Evolutionary conservation across 768 basidiomycete species (phyloP).

Genomic region (Termitomyces sp.): DNA sequence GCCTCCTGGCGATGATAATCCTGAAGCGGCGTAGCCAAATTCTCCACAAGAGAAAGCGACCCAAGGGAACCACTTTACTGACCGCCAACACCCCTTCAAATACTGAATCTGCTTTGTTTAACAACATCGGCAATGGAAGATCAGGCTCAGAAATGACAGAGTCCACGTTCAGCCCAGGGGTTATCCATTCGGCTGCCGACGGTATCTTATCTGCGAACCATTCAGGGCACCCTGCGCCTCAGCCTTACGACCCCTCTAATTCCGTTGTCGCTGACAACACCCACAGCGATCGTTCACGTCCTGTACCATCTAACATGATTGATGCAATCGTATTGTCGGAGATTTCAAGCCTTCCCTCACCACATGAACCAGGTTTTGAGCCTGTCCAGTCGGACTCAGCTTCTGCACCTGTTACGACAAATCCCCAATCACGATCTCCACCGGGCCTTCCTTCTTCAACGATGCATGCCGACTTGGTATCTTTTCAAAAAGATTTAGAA

Average conservation of each 20-base stretch:
- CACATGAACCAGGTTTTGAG: slow-evolving; percentile 1
- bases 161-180: neutral
- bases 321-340: neutral
- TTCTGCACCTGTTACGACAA: neutral
- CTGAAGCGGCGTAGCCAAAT: neutral
- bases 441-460: neutral
- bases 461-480: neutral
- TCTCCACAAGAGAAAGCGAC: neutral
- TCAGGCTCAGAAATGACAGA: neutral
- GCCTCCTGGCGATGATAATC: neutral
- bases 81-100: neutral
- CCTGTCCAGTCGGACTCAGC: neutral
- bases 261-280: neutral
- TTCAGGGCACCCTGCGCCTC: slow-evolving; percentile 5
- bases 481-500: slow-evolving; percentile 4
- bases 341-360: neutral
- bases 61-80: neutral
- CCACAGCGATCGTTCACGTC: neutral
- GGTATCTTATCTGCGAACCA: neutral
- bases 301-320: neutral
- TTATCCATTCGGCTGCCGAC: neutral
- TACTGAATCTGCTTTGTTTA: neutral
- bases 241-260: slow-evolving; percentile 8
- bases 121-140: neutral
- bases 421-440: neutral